Base-by-base conservation (phyloP, 805 yeast genomes). In the Isabelozyma heimii region DNA sequence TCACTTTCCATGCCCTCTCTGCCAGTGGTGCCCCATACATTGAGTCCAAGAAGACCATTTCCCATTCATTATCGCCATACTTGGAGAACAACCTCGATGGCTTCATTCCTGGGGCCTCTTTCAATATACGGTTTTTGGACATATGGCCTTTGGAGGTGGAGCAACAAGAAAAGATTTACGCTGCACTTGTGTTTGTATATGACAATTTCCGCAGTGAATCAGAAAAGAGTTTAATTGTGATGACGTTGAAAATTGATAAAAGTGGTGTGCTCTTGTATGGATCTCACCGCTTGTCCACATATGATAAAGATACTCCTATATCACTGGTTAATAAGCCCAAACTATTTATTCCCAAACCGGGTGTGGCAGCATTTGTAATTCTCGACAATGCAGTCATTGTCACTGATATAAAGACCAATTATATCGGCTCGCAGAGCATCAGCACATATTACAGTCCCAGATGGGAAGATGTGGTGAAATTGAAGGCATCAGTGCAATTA, bases 381-480 rank as follows among this genome's bases (percentile, higher is more conserved):
- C 73, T 84, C 40, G 78, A 77, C 9, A 76, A 81, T 45, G 80
- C 89, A 0, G 73, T 90, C 10, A 82, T 88, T 1, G 58, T 91
- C 47, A 76, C 87, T 1, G 95, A 88, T 55, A 70, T 85, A 8
- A 72, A 80, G 42, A 57, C 66, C 17, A 59, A 70, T 2, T 66
- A 64, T 44, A 60, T 62, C 10, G 58, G 59, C 24, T 47, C 62
- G 0, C 41, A 52, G 16, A 44, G 52, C 8, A 45, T 65, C 2
- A 54, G 54, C 17, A 60, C 57, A 42, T 71, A 67, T 52, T 63
- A 70, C 50, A 63, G 61, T 44, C 75, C 81, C 3, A 77, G 84
- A 56, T 91, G 97, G 97, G 96, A 91, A 64, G 97, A 92, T 62
- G 71, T 81, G 10, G 73, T 91, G 10, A 68, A 76, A 5, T 78